These are phyloP conservation scores for Phytophthora meadii DNA, from an alignment of 352 stramenopile species.

Conservation along the genomic window DNA sequence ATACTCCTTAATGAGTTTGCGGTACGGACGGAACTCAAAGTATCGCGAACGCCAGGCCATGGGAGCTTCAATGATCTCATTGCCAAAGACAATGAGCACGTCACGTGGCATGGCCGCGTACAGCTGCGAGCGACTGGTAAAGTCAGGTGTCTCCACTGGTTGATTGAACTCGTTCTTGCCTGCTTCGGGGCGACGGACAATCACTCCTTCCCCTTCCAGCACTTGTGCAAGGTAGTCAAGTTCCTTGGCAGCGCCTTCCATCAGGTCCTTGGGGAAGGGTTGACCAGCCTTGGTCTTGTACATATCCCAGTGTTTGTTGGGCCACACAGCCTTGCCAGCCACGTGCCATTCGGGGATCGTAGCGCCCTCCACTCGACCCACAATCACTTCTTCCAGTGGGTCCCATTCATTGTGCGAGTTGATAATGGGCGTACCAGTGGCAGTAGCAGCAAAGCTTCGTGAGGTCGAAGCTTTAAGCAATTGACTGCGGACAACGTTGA, in stretches of 20 bases:
- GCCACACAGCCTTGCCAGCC: slow-evolving; percentile 90
- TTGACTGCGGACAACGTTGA: slow-evolving; percentile 3
- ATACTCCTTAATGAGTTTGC: slow-evolving; percentile 92
- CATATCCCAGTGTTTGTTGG: slow-evolving; percentile 90
- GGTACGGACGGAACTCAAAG: slow-evolving; percentile 91
- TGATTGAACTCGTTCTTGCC: slow-evolving; percentile 72
- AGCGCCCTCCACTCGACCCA: slow-evolving; percentile 86
- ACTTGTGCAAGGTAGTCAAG: slow-evolving; percentile 90
- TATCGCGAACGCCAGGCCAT: slow-evolving; percentile 92
- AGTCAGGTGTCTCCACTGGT: slow-evolving; percentile 85
- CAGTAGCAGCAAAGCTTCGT: slow-evolving; percentile 26
- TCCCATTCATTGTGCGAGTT: slow-evolving; percentile 94
- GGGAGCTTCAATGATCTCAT: slow-evolving; percentile 90
- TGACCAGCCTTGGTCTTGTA: slow-evolving; percentile 87
- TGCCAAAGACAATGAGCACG: slow-evolving; percentile 90
- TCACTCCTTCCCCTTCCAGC: slow-evolving; percentile 84
- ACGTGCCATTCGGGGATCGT: slow-evolving; percentile 94
- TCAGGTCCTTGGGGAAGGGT: slow-evolving; percentile 80
- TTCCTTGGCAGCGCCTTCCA: slow-evolving; percentile 76
- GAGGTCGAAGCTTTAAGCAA: slow-evolving; percentile 16
- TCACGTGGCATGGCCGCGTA: slow-evolving; percentile 92
- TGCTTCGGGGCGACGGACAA: slow-evolving; percentile 81
- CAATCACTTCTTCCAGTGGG: slow-evolving; percentile 91
- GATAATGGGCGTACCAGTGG: slow-evolving; percentile 65
- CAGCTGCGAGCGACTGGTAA: slow-evolving; percentile 82